These are phyloP conservation scores for Pestalotiopsis sp. DNA, from an alignment of 2,329 filamentous ascomycete genomes.

Conservation along the genomic window DNA sequence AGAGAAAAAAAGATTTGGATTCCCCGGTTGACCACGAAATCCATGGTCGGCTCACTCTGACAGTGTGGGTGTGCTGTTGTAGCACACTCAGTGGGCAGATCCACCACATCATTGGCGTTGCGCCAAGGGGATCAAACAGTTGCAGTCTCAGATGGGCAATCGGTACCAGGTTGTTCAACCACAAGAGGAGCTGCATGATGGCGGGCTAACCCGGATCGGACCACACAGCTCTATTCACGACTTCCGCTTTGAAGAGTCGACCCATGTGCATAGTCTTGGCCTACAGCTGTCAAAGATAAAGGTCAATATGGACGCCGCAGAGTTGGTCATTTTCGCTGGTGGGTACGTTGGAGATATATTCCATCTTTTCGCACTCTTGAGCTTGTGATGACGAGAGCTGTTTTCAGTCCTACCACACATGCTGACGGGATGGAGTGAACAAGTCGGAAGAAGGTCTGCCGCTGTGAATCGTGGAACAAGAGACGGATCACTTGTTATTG, in stretches of 20 bases:
- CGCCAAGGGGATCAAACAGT: slow-evolving; percentile 11
- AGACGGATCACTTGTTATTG: background rate
- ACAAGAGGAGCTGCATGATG: background rate
- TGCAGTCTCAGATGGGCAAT: slow-evolving; percentile 12
- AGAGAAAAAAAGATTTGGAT: background rate
- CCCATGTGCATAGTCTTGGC: slow-evolving; percentile 10
- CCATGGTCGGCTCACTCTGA: background rate
- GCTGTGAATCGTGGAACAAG: background rate
- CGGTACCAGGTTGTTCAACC: slow-evolving; percentile 8
- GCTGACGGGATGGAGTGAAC: background rate
- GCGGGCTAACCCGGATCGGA: background rate
- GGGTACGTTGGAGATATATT: background rate
- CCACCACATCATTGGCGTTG: slow-evolving; percentile 3
- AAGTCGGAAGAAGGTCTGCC: background rate
- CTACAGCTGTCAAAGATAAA: slow-evolving; percentile 4
- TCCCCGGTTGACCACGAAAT: background rate
- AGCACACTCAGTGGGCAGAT: background rate
- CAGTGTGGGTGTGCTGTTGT: background rate
- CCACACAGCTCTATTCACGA: slow-evolving; percentile 4
- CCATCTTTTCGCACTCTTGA: background rate
- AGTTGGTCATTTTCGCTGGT: background rate
- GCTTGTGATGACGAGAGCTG: background rate
- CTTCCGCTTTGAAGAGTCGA: slow-evolving; percentile 3
- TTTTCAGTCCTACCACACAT: background rate
- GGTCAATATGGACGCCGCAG: background rate